Base-by-base conservation (phyloP, 768 basidiomycete genomes). In the Austroboletus festivus region DNA sequence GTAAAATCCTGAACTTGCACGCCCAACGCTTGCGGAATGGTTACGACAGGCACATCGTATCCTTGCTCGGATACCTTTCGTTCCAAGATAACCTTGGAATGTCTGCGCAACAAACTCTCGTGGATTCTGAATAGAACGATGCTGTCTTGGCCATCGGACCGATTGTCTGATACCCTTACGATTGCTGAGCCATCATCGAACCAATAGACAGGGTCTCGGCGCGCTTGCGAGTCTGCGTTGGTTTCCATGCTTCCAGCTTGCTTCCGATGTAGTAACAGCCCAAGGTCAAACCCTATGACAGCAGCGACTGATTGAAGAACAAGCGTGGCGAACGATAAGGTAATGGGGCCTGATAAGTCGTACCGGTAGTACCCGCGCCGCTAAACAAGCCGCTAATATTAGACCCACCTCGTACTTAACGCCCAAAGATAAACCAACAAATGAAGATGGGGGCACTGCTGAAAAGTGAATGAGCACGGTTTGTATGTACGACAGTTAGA, bases 181-280 rank as follows among this genome's bases (percentile, higher is more conserved):
- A 83, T 63, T 12, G 85, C 60, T 18, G 79, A 79, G 50, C 81
- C 86, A 57, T 87, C 85, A 28, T 81, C 72, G 53, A 86, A 80
- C 83, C 83, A 87, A 60, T 78, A 84, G 20, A 65, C 64, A 1
- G 75, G 72, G 59, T 85, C 80, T 37, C 54, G 65, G 19, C 46
- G 46, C 15, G 16, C 28, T 18, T 42, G 51, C 22, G 33, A 16
- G 20, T 22, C 33, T n/a, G 28, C 13, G 15, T 13, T 43, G 19
- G 22, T 38, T 22, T 16, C 13, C 38, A 46, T 53, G 34, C 16
- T 23, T 30, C 40, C 19, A 28, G 2, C 37, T 30, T 42, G 30
- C n/a, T 31, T 39, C 37, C 11, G 34, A n/a, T n/a, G n/a, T n/a
- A 40, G 47, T 16, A 38, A 52, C 16, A 45, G 15, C 45, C 57